Evolutionary conservation across 2,329 filamentous ascomycete genomes (phyloP), one percentile per base, ranked within the genome.

Genomic region (Fusarium vanettenii): DNA sequence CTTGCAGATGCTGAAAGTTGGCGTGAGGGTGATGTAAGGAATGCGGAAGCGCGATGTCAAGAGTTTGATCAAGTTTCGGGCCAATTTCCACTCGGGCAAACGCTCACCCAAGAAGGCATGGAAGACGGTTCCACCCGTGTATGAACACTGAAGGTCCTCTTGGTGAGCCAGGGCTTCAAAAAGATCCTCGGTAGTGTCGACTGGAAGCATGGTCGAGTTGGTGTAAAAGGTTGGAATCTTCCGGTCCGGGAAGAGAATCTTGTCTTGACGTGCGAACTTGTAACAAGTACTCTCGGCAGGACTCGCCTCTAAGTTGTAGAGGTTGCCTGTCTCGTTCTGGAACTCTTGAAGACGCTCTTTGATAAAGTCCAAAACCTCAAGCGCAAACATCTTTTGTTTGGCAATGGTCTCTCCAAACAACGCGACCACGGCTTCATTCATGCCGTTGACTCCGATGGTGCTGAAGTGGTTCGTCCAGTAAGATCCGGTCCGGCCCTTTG

Each of bases 391-490:
- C 2, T 71, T 71, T 5, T 43, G 27, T 5, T 56, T 52, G 0
- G 8, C 18, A 0, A 78, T 75, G 0, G 72, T 75, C 1, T 70
- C 52, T 0, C 69, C 76, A 1, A 78, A 35, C 5, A 78, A 48
- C 3, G 60, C 56, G 0, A 70, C n/a, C 0, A 78, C 6, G 0
- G 76, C 72, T 6, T 78, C 76, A 2, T 77, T 77, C 76, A 74
- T 78, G 0, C 76, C 76, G 4, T 78, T 78, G 0, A 78, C 57
- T 1, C 76, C 76, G 4, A 78, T 77, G 0, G 76, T 78, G n/a
- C 76, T 78, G 62, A 78, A 78, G 33, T 78, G 76, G 1, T 78
- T 78, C 0, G 76, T 77, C 76, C 76, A 78, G 62, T 70, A 66
- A 4, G 76, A 78, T 0, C 76, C 76, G 0, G 76, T 78, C 2